phyloP scores from a whole-genome alignment of 1,284 basidiomycete genomes.

The Marasmius oreades region DNA sequence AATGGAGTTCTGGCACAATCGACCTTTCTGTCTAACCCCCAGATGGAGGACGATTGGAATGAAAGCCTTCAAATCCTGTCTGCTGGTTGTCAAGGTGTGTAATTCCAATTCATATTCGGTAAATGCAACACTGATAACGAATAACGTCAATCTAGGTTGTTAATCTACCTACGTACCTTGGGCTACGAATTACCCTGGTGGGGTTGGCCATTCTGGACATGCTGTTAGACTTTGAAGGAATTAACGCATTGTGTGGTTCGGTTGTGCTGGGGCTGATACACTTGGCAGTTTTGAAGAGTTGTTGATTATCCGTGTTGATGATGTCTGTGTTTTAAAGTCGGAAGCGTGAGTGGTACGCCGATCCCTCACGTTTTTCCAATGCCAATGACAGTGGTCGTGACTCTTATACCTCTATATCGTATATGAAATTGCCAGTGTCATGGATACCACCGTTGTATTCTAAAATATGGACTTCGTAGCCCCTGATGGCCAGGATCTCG shows the following conservation, averaged over 20 bases:
- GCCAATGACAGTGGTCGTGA: no score
- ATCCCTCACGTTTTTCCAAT: no score
- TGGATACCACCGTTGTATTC: no score
- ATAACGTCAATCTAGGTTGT: neutral
- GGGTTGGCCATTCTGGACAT: neutral
- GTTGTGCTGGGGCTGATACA: neutral
- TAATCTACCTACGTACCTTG: neutral
- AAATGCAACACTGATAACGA: no score
- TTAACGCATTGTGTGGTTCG: neutral
- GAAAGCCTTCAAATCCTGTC: conserved; percentile 34
- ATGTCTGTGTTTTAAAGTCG: no score
- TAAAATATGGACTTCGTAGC: no score
- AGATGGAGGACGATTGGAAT: conserved; percentile 10
- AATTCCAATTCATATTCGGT: no score
- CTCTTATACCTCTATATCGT: no score
- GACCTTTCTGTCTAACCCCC: neutral
- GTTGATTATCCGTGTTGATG: no score
- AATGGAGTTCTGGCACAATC: neutral
- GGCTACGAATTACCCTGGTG: neutral
- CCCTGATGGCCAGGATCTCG: no score
- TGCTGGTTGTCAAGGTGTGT: conserved; percentile 48
- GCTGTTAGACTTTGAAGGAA: neutral
- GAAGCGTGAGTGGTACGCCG: no score
- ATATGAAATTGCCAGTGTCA: no score
- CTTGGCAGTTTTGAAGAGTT: neutral